Evolutionary conservation across 169 alveolate genomes (phyloP).

Genomic region (Cryptosporidium ryanae): DNA sequence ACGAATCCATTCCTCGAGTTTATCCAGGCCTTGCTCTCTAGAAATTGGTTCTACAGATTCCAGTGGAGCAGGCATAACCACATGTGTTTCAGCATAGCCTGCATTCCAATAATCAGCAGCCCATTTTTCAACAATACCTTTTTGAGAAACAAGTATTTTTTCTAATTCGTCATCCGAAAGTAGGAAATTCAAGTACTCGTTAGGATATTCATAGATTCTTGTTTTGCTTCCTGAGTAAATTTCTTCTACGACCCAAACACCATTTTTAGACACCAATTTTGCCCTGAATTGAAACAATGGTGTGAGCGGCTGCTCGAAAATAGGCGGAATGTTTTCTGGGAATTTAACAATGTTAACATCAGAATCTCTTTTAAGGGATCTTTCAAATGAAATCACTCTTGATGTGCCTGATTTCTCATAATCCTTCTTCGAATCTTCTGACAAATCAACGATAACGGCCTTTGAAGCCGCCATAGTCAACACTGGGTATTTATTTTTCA

Average conservation of each 20-base stretch:
- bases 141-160: neutral
- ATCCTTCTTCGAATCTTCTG: neutral
- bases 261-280: neutral
- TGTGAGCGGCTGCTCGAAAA: constrained; percentile 28
- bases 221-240: constrained; percentile 18
- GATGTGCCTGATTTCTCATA: constrained; percentile 15
- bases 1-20: constrained; percentile 29
- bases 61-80: constrained; percentile 20
- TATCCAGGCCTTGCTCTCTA: constrained; percentile 1
- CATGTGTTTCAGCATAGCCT: constrained; percentile 25
- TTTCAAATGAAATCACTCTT: constrained; percentile 33
- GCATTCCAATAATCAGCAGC: constrained; percentile 30
- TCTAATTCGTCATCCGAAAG: constrained; percentile 8
- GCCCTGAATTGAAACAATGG: constrained; percentile 65
- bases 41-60: constrained; percentile 33
- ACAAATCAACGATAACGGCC: constrained; percentile 21
- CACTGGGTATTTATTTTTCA: constrained; percentile 20
- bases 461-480: constrained; percentile 6
- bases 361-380: neutral
- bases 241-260: constrained; percentile 20
- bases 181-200: constrained; percentile 31
- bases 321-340: constrained; percentile 31
- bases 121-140: constrained; percentile 20
- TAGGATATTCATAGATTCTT: constrained; percentile 1
- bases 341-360: neutral